These are phyloP conservation scores for Apiospora rasikravindrae DNA, from an alignment of 2,329 filamentous ascomycete species.

Conservation along the genomic window DNA sequence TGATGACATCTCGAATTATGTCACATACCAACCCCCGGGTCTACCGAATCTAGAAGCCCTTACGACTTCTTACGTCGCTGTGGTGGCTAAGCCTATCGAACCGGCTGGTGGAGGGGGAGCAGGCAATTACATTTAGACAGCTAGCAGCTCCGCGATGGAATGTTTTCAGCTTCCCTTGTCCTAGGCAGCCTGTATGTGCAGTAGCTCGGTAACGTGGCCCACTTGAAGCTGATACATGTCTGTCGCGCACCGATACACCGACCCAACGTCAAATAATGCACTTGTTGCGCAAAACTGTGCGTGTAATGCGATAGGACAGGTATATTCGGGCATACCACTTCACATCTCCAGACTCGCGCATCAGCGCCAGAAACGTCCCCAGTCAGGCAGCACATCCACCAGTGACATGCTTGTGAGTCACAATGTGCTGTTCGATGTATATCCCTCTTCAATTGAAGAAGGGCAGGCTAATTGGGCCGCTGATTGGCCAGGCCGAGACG, in stretches of 20 bases:
- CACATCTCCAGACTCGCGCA: slow-evolving; percentile 3
- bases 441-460: neutral
- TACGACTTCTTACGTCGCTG: slow-evolving; percentile 1
- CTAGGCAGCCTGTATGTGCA: neutral
- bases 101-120: neutral
- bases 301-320: neutral
- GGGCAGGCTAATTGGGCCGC: neutral
- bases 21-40: neutral
- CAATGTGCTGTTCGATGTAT: neutral
- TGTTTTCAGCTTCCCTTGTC: slow-evolving; percentile 2
- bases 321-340: neutral
- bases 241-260: slow-evolving; percentile 13
- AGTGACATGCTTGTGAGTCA: slow-evolving; percentile 5
- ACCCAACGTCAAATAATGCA: neutral
- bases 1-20: neutral
- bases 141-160: neutral
- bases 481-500: neutral
- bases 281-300: neutral
- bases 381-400: slow-evolving; percentile 1
- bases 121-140: neutral
- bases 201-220: slow-evolving; percentile 8
- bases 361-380: slow-evolving; percentile 9
- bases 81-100: neutral
- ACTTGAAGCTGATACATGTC: slow-evolving; percentile 8
- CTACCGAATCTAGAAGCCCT: slow-evolving; percentile 5